phyloP scores from a whole-genome alignment of 208 protist genomes.

The Trypanosoma caninum region DNA sequence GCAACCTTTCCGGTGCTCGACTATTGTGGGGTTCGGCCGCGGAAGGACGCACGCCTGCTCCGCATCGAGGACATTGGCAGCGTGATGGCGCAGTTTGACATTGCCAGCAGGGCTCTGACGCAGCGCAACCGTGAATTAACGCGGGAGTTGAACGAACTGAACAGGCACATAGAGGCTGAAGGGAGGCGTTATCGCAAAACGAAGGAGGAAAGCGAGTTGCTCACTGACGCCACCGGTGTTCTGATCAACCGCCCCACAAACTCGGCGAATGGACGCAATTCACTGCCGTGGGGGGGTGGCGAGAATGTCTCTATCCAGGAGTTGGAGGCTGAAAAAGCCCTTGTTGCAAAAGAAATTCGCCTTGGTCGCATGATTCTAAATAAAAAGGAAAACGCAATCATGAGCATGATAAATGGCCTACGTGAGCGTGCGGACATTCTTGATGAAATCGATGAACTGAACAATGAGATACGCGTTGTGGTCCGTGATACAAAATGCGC shows the following conservation, averaged over 20 bases:
- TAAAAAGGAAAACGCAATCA: constrained; percentile 66
- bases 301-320: constrained; percentile 34
- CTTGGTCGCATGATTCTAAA: constrained; percentile 45
- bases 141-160: constrained; percentile 49
- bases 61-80: constrained; percentile 75
- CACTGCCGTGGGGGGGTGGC: not conserved
- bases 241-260: constrained; percentile 29
- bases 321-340: constrained; percentile 42
- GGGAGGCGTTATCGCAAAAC: constrained; percentile 26
- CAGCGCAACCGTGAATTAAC: constrained; percentile 50
- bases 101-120: constrained; percentile 58
- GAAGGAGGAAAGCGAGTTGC: constrained; percentile 18
- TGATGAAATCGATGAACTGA: constrained; percentile 65
- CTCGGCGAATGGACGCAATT: constrained; percentile 6
- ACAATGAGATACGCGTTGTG: constrained; percentile 78
- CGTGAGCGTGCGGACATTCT: constrained; percentile 43
- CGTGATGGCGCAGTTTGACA: constrained; percentile 62
- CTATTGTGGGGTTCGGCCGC: constrained; percentile 57
- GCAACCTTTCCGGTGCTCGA: constrained; percentile 71
- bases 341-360: constrained; percentile 62
- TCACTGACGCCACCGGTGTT: constrained; percentile 41
- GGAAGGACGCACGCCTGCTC: constrained; percentile 34
- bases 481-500: constrained; percentile 60
- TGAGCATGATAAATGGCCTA: constrained; percentile 36
- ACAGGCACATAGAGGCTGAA: constrained; percentile 48